Percentiles rank a stretch among this genome's conserved stretches.
Evolutionary conservation across 805 yeast species (phyloP).

Genomic region (Torulaspora quercuum): DNA sequence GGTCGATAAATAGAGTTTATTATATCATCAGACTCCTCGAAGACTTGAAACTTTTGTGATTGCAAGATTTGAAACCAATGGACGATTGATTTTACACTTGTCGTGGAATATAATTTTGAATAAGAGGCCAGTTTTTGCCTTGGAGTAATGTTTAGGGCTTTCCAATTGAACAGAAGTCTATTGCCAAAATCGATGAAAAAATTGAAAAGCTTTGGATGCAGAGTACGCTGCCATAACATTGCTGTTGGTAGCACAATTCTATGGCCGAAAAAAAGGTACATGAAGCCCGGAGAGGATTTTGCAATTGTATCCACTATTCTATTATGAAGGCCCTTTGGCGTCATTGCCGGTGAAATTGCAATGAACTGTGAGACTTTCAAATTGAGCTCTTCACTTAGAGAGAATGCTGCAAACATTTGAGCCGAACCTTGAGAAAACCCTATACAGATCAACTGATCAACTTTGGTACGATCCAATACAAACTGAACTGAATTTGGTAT

Average conservation of each 20-base stretch:
- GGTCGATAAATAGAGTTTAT: slow-evolving; percentile 39
- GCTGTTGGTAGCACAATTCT: slow-evolving; percentile 74
- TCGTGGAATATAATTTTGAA: slow-evolving; percentile 84
- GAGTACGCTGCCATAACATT: slow-evolving; percentile 63
- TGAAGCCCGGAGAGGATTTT: slow-evolving; percentile 68
- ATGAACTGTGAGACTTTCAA: slow-evolving; percentile 53
- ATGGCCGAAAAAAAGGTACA: slow-evolving; percentile 70
- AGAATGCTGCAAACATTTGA: slow-evolving; percentile 81
- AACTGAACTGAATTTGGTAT: slow-evolving; percentile 81
- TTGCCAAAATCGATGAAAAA: slow-evolving; percentile 67
- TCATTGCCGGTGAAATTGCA: slow-evolving; percentile 91
- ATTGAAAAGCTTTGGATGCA: slow-evolving; percentile 33
- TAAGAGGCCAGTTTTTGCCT: slow-evolving; percentile 77
- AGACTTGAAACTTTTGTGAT: slow-evolving; percentile 80
- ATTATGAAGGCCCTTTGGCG: slow-evolving; percentile 81
- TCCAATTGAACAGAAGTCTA: slow-evolving; percentile 74
- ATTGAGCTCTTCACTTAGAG: slow-evolving; percentile 62
- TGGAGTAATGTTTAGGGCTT: slow-evolving; percentile 61
- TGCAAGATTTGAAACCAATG: slow-evolving; percentile 93
- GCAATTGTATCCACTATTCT: slow-evolving; percentile 70
- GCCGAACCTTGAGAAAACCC: slow-evolving; percentile 96
- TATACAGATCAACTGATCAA: slow-evolving; percentile 54
- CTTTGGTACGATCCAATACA: slow-evolving; percentile 52
- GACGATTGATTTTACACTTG: slow-evolving; percentile 89
- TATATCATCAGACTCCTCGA: slow-evolving; percentile 56